These are phyloP conservation scores for Margaritispora aquatica DNA, from an alignment of 495 filamentous ascomycete genomes.

Conservation along the genomic window DNA sequence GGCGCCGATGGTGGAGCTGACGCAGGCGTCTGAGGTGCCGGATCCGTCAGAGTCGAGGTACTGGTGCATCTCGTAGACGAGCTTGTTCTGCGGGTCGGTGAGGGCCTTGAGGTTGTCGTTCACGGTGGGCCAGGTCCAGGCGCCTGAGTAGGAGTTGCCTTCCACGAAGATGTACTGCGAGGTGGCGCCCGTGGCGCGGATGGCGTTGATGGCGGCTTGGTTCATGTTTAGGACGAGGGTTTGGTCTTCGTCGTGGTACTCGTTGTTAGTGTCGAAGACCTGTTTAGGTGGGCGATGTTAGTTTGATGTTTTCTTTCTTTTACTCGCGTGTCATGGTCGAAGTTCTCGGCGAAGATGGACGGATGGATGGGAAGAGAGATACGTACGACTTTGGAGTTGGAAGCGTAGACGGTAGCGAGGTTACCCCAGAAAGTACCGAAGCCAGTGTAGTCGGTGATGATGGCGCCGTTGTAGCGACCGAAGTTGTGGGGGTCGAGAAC, in stretches of 20 bases:
- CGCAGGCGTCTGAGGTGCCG: conserved; percentile 50
- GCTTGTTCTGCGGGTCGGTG: conserved; percentile 44
- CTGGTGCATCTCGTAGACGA: conserved; percentile 41
- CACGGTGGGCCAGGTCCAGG: conserved; percentile 25
- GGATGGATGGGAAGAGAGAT: not conserved
- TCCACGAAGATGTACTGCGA: conserved; percentile 60
- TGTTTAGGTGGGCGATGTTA: not conserved
- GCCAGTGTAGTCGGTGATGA: conserved; percentile 46
- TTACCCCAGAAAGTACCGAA: conserved; percentile 54
- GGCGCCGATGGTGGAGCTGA: conserved; percentile 48
- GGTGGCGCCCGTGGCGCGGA: conserved; percentile 54
- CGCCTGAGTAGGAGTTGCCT: conserved; percentile 34
- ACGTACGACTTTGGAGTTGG: conserved; percentile 39
- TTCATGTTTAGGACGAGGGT: conserved; percentile 50
- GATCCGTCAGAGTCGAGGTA: conserved; percentile 50
- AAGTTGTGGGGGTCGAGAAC: conserved; percentile 59
- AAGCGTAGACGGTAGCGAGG: conserved; percentile 46
- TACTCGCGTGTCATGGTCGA: not conserved
- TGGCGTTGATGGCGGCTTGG: conserved; percentile 52
- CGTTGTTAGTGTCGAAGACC: conserved; percentile 59
- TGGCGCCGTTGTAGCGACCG: conserved; percentile 46
- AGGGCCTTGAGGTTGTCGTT: conserved; percentile 40
- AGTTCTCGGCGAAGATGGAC: not conserved
- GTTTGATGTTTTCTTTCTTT: not conserved
- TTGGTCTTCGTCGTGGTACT: conserved; percentile 49